phyloP scores from a whole-genome alignment of 2,329 filamentous ascomycete genomes.

The Ilyonectria robusta region DNA sequence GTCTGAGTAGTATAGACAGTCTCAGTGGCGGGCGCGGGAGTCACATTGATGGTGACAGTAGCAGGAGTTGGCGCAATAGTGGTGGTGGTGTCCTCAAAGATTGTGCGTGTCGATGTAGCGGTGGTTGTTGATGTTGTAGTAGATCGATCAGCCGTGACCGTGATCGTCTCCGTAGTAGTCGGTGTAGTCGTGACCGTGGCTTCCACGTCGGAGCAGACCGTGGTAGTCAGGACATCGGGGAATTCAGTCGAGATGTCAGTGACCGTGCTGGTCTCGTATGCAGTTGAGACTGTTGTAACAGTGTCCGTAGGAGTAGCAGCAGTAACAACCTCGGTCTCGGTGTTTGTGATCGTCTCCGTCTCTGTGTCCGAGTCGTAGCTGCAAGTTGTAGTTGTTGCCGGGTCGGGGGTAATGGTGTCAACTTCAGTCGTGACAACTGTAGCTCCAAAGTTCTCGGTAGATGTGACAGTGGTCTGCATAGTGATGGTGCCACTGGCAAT shows the following conservation, averaged over 20 bases:
- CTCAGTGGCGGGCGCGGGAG: neutral
- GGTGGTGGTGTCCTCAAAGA: neutral
- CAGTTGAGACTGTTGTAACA: neutral
- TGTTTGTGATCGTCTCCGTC: conserved; percentile 2
- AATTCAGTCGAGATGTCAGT: neutral
- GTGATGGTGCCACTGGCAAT: neutral
- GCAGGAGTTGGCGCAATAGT: conserved; percentile 3
- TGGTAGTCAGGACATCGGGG: conserved; percentile 6
- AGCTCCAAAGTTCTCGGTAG: neutral
- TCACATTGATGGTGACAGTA: conserved; percentile 5
- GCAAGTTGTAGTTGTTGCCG: neutral
- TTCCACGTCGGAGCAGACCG: conserved; percentile 13
- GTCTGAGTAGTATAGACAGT: neutral
- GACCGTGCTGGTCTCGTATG: neutral
- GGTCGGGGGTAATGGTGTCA: neutral
- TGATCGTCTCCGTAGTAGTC: neutral
- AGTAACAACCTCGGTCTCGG: neutral
- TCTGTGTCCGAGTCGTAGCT: conserved; percentile 3
- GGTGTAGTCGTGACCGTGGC: conserved; percentile 6
- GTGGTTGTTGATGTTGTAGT: conserved; percentile 8
- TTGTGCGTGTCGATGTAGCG: neutral
- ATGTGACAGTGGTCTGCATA: neutral
- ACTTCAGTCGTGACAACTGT: neutral
- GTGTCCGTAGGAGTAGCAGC: conserved; percentile 1
- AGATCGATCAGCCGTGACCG: neutral